Evolutionary conservation across 768 basidiomycete species (phyloP).

Genomic region (Clitopilus passeckerianus): DNA sequence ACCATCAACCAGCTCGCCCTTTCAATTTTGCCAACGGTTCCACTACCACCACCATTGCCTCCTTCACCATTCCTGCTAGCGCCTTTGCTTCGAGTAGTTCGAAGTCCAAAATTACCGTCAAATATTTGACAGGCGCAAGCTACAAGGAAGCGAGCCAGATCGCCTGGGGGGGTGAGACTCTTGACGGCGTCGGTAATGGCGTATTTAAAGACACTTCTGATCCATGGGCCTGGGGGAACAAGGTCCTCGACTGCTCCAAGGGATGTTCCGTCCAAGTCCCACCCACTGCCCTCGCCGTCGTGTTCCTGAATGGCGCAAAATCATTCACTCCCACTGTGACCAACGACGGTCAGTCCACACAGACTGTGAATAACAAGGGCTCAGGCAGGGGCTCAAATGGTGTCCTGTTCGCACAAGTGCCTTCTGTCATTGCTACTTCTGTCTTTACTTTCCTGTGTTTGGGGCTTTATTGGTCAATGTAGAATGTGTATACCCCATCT

Average conservation of each 20-base stretch:
- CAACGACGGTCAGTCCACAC: background rate
- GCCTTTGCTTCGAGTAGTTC: constrained; percentile 16
- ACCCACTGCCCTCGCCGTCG: constrained; percentile 43
- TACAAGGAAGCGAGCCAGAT: constrained; percentile 48
- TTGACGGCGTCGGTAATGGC: constrained; percentile 35
- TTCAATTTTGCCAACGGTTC: constrained; percentile 47
- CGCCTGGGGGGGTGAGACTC: constrained; percentile 56
- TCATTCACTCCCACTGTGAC: constrained; percentile 4
- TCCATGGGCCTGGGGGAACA: constrained; percentile 30
- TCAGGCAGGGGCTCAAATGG: background rate
- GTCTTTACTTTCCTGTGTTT: background rate
- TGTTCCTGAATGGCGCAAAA: constrained; percentile 24
- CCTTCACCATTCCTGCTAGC: constrained; percentile 32
- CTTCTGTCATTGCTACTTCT: background rate
- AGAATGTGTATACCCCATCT: background rate
- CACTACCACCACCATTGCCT: constrained; percentile 18
- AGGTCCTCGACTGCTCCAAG: constrained; percentile 31
- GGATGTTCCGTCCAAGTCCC: constrained; percentile 45
- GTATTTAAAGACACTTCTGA: constrained; percentile 16
- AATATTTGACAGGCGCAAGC: constrained; percentile 42
- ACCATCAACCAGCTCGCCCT: constrained; percentile 37
- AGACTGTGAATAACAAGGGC: background rate
- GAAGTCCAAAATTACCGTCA: constrained; percentile 29
- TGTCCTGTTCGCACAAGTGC: background rate
- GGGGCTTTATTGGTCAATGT: background rate